These are phyloP conservation scores for Gracilaria vermiculophylla DNA, from an alignment of 23 red algal species.

Conservation along the genomic window DNA sequence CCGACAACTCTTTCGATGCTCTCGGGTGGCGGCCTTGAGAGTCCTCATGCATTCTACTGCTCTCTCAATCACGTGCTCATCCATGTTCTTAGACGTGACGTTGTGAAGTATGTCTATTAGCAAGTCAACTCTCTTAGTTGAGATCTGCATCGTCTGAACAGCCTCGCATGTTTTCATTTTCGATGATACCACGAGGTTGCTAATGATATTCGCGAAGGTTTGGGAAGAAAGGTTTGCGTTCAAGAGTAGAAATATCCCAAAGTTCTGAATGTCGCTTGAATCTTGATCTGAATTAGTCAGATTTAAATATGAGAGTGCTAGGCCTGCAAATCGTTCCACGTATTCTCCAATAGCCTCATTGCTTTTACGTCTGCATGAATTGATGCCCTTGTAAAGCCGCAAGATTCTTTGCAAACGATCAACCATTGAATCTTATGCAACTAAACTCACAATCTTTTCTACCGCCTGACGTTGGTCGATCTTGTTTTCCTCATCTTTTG, in stretches of 20 bases:
- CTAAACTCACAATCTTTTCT: constrained; percentile 27
- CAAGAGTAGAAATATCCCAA: background rate
- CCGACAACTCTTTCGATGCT: background rate
- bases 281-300: background rate
- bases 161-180: background rate
- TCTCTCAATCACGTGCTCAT: background rate
- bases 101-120: background rate
- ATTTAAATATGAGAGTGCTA: constrained; percentile 8
- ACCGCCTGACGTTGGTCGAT: background rate
- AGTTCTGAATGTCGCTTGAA: constrained; percentile 15
- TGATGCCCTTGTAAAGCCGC: constrained; percentile 3
- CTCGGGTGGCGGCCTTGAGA: background rate
- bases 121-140: background rate
- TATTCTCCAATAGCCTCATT: background rate
- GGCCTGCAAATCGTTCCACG: background rate
- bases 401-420: background rate
- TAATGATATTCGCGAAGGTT: constrained; percentile 7
- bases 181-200: background rate
- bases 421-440: constrained; percentile 27
- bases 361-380: background rate
- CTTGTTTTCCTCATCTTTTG: background rate
- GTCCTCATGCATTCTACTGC: background rate
- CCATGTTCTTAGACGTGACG: background rate
- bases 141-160: background rate
- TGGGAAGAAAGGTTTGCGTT: background rate